Evolutionary conservation across 2,329 filamentous ascomycete species (phyloP).

Genomic region (Beauveria bassiana): DNA sequence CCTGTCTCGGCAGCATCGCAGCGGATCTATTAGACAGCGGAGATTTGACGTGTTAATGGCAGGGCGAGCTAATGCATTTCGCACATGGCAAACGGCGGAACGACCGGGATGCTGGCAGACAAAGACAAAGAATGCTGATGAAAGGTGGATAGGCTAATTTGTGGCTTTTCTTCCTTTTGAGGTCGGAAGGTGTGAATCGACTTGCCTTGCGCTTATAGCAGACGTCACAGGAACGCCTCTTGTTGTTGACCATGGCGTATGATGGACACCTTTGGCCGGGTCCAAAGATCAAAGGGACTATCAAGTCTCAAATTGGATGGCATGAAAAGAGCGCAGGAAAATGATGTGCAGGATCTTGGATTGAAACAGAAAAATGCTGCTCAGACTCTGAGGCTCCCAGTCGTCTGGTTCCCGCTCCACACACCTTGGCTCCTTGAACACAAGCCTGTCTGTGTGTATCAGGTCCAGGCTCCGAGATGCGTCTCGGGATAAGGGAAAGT

Average conservation of each 20-base stretch:
- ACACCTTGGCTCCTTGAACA: background rate
- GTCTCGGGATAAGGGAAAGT: background rate
- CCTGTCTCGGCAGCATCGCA: slow-evolving; percentile 34
- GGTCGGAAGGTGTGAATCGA: background rate
- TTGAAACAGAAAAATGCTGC: background rate
- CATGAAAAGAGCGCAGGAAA: background rate
- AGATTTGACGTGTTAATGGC: slow-evolving; percentile 10
- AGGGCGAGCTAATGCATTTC: background rate
- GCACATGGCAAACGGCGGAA: background rate
- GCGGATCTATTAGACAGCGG: slow-evolving; percentile 33
- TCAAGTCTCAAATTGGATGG: background rate
- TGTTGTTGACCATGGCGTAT: slow-evolving; percentile 4
- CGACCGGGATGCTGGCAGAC: background rate
- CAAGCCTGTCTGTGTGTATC: too few species aligned
- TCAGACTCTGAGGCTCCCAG: background rate
- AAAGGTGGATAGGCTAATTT: background rate
- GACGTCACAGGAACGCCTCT: slow-evolving; percentile 35
- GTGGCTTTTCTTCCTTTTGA: background rate
- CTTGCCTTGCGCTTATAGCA: slow-evolving; percentile 41
- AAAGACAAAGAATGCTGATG: background rate
- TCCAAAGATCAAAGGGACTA: too few species aligned
- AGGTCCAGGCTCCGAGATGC: background rate
- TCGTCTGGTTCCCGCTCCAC: background rate
- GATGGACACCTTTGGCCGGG: background rate
- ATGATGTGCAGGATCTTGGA: background rate